phyloP scores from a whole-genome alignment of 768 basidiomycete species.

The Xerocomellus chrysenteron region DNA sequence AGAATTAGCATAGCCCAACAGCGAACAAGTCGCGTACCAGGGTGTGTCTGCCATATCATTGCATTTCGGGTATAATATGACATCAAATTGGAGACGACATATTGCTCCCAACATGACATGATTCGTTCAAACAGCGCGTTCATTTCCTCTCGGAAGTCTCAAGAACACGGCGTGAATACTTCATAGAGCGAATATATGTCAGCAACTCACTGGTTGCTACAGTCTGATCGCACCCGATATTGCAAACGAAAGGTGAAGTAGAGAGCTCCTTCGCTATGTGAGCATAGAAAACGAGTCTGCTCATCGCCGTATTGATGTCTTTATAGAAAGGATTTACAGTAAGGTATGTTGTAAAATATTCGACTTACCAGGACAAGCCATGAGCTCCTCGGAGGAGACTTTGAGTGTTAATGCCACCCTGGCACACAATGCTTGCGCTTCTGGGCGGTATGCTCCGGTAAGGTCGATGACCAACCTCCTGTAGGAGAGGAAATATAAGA shows the following conservation, averaged over 20 bases:
- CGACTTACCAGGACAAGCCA: constrained; percentile 37
- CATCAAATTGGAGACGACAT: constrained; percentile 34
- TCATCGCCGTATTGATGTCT: constrained; percentile 21
- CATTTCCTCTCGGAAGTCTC: constrained; percentile 52
- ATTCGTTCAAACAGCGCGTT: constrained; percentile 43
- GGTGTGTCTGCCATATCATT: background rate
- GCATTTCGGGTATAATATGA: constrained; percentile 18
- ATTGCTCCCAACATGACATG: constrained; percentile 53
- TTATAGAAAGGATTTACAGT: constrained; percentile 4
- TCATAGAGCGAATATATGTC: background rate
- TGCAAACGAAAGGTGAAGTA: constrained; percentile 40
- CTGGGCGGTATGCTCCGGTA: constrained; percentile 45
- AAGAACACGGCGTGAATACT: constrained; percentile 4
- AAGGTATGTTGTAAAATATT: background rate
- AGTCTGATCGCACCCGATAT: constrained; percentile 43
- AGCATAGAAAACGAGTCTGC: constrained; percentile 46
- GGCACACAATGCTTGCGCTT: constrained; percentile 47
- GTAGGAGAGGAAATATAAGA: constrained; percentile 2
- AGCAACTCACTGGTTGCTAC: constrained; percentile 36
- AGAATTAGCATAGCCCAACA: constrained; percentile 11
- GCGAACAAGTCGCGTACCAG: constrained; percentile 12
- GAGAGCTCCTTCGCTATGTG: constrained; percentile 50
- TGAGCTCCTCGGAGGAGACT: constrained; percentile 32
- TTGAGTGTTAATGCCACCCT: constrained; percentile 44
- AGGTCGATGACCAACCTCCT: constrained; percentile 47